phyloP scores from a whole-genome alignment of 2,329 filamentous ascomycete species.

The Diaporthe vexans region DNA sequence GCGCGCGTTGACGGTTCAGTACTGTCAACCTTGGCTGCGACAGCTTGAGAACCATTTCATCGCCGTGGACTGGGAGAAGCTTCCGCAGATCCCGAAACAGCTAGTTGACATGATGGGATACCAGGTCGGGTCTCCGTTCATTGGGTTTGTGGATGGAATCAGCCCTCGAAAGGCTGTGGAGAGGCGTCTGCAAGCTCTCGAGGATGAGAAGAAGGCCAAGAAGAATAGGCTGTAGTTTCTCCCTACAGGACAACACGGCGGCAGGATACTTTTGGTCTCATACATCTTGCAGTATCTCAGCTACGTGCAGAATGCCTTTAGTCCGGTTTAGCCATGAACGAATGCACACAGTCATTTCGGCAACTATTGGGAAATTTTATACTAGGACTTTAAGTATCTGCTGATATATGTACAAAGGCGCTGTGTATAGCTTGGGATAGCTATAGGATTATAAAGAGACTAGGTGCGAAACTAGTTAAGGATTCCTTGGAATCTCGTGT shows the following conservation, averaged over 20 bases:
- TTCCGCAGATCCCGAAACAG: conserved; percentile 40
- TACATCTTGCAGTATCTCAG: background rate
- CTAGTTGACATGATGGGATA: conserved; percentile 40
- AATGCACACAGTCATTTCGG: background rate
- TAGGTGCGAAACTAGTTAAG: too few relatives aligned
- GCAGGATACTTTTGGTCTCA: background rate
- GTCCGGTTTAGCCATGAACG: too few relatives aligned
- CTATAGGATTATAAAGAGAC: too few relatives aligned
- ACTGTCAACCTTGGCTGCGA: conserved; percentile 57
- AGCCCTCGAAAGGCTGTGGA: conserved; percentile 12
- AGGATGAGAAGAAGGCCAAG: background rate
- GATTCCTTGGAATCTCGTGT: too few relatives aligned
- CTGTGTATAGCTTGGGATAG: too few relatives aligned
- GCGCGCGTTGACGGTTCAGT: conserved; percentile 55
- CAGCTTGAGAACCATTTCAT: conserved; percentile 55
- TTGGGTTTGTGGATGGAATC: conserved; percentile 25
- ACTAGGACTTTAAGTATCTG: too few relatives aligned
- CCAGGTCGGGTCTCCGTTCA: conserved; percentile 39
- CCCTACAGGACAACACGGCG: background rate
- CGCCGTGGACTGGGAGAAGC: conserved; percentile 47
- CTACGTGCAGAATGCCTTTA: background rate
- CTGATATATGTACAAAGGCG: too few relatives aligned
- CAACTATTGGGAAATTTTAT: background rate
- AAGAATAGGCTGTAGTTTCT: background rate
- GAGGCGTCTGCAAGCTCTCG: background rate